Conservation (phyloP, 495 filamentous ascomycete species). For the Xylaria castorea region DNA sequence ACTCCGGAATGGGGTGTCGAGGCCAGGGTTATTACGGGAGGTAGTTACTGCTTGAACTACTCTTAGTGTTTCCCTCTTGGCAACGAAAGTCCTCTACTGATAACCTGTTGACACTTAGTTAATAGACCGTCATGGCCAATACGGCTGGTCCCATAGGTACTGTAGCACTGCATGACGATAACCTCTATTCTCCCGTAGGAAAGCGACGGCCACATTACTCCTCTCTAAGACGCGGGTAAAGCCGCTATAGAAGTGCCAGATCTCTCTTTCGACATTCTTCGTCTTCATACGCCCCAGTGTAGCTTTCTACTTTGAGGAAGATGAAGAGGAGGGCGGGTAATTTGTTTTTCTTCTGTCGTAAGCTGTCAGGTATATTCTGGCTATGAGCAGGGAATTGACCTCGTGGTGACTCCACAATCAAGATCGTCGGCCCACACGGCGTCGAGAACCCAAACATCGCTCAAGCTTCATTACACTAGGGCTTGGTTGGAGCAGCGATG, state of each 20-base stretch:
- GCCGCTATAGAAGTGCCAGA: background rate
- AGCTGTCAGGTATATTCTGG: slow-evolving; percentile 17
- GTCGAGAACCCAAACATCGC: background rate
- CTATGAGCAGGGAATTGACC: slow-evolving; percentile 4
- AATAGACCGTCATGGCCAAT: slow-evolving; percentile 2
- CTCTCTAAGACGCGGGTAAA: background rate
- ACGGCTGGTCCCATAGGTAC: background rate
- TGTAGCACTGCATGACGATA: background rate
- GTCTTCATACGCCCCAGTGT: background rate
- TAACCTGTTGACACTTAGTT: background rate
- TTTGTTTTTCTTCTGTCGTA: background rate
- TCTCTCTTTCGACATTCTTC: background rate
- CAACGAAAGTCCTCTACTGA: slow-evolving; percentile 1
- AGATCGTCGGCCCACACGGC: slow-evolving; percentile 11
- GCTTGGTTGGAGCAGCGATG: background rate
- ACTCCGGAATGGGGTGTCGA: slow-evolving; percentile 33
- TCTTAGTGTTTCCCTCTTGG: slow-evolving; percentile 1
- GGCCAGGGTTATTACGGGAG: background rate
- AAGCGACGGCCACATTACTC: background rate
- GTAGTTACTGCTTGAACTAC: background rate
- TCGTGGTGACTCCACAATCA: slow-evolving; percentile 5
- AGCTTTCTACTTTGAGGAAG: background rate
- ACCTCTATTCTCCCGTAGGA: background rate
- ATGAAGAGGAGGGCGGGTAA: background rate
- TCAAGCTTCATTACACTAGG: background rate